Evolutionary conservation across 164 flowering plant species (phyloP), one percentile per base, ranked within the genome.

Genomic region (Saururus chinensis): DNA sequence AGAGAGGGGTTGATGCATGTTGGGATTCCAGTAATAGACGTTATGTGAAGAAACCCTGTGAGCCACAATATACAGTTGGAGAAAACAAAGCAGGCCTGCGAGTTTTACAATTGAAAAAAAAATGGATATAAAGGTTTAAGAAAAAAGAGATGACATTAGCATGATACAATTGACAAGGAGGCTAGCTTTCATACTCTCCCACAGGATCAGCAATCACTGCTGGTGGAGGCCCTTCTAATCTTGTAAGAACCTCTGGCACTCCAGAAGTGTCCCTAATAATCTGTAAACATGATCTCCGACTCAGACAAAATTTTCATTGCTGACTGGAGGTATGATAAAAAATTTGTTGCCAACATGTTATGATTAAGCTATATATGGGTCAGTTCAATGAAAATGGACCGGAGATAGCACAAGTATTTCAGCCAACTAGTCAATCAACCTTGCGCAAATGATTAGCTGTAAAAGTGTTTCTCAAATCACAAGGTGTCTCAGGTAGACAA

Each of bases 171-270:
- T 30, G 37, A 30, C 37, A 30, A 30, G 37, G 37, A 59, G 41
- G 48, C 21, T 20, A 88, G 68, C 89, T 86, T 70, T 79, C 85
- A 62, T 85, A 87, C 67, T 88, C 98, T 20, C 68, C 25, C 23
- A 70, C 52, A 41, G 84, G 57, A 37, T 80, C 85, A 21, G 37
- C 59, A 16, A 52, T 75, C 19, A 71, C 1, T 35, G 80, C 61
- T 60, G 77, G 54, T 54, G 76, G 62, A 23, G 75, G 68, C n/a
- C 60, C 59, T 26, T 82, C 92, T 74, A 83, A 63, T 78, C 87
- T 83, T 24, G 93, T 86, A 37, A 89, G 86, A 53, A 89, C 95
- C 74, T 89, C 96, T 20, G 96, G 91, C 60, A 79, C 69, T 68
- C 98, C 98, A 68, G 75, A 59, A 51, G 84, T 68, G 66, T 82